Evolutionary conservation across 1,139 yeast species (phyloP).

Genomic region (Geotrichum klebahnii): DNA sequence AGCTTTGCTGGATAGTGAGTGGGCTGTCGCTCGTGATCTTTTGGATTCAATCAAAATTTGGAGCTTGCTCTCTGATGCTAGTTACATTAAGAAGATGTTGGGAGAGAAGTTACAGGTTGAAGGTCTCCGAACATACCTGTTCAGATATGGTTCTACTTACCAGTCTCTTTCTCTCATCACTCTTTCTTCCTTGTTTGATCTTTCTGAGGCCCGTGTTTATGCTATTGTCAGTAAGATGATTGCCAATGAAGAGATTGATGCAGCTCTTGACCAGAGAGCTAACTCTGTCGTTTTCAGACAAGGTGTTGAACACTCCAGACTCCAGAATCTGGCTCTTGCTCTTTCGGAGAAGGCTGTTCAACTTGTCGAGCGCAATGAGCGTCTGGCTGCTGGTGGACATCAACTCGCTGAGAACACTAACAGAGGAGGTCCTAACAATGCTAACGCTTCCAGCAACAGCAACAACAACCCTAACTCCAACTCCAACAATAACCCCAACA

Average conservation of each 20-base stretch:
- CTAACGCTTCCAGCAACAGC: slow-evolving; percentile 9
- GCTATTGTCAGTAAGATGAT: slow-evolving; percentile 72
- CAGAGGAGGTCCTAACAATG: slow-evolving; percentile 12
- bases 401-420: slow-evolving; percentile 33
- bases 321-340: slow-evolving; percentile 84
- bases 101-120: slow-evolving; percentile 77
- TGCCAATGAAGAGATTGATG: slow-evolving; percentile 69
- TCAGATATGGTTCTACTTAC: slow-evolving; percentile 75
- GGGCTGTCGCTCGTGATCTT: slow-evolving; percentile 73
- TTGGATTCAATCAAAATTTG: slow-evolving; percentile 80
- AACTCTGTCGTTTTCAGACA: slow-evolving; percentile 57
- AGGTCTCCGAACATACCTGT: slow-evolving; percentile 84
- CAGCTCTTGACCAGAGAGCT: slow-evolving; percentile 57
- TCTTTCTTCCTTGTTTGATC: slow-evolving; percentile 62
- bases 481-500: slow-evolving; percentile 2
- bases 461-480: slow-evolving; percentile 6
- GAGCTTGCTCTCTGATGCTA: slow-evolving; percentile 69
- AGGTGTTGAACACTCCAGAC: slow-evolving; percentile 75
- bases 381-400: slow-evolving; percentile 73
- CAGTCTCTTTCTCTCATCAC: slow-evolving; percentile 67
- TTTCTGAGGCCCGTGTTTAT: slow-evolving; percentile 53
- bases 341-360: slow-evolving; percentile 83
- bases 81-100: slow-evolving; percentile 66
- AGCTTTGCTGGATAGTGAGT: slow-evolving; percentile 83
- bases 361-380: slow-evolving; percentile 80